phyloP scores from a whole-genome alignment of 2,329 filamentous ascomycete genomes.

The Conoideocrella luteorostrata region DNA sequence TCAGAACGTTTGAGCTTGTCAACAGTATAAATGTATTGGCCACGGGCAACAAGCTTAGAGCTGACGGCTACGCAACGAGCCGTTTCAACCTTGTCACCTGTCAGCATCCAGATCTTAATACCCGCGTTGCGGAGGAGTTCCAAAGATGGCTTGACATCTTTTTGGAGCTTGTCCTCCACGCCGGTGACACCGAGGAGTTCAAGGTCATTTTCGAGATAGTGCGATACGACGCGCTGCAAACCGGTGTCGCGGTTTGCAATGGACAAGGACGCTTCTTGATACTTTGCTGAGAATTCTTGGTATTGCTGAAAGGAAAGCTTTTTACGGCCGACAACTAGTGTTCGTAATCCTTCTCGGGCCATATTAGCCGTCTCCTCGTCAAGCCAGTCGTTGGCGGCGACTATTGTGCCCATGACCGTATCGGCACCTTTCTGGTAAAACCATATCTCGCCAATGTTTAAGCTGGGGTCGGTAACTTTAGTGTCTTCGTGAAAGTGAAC shows the following conservation, averaged over 20 bases:
- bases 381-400: conserved; percentile 94
- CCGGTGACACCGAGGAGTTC: conserved; percentile 96
- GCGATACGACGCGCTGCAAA: conserved; percentile 73
- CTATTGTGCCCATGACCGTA: conserved; percentile 95
- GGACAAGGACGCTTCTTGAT: conserved; percentile 73
- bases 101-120: conserved; percentile 99
- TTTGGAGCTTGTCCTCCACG: conserved; percentile 94
- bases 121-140: conserved; percentile 94
- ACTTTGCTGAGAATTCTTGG: conserved; percentile 66
- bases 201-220: conserved; percentile 78
- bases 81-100: conserved; percentile 96
- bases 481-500: conserved; percentile 68
- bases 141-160: conserved; percentile 89
- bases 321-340: conserved; percentile 90
- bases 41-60: conserved; percentile 85
- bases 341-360: conserved; percentile 92
- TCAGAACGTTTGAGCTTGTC: conserved; percentile 78
- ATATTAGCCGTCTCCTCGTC: conserved; percentile 99
- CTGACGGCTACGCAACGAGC: conserved; percentile 93
- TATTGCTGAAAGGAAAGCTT: conserved; percentile 74
- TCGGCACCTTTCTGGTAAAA: conserved; percentile 99
- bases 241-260: conserved; percentile 73
- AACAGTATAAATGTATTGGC: conserved; percentile 94
- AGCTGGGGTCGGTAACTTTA: conserved; percentile 40
- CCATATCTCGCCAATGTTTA: conserved; percentile 75